Percentiles rank a stretch among this genome's conserved stretches.
Evolutionary conservation across 371 early-diverging fungal genomes (phyloP).

Genomic region (Nematocida major): DNA sequence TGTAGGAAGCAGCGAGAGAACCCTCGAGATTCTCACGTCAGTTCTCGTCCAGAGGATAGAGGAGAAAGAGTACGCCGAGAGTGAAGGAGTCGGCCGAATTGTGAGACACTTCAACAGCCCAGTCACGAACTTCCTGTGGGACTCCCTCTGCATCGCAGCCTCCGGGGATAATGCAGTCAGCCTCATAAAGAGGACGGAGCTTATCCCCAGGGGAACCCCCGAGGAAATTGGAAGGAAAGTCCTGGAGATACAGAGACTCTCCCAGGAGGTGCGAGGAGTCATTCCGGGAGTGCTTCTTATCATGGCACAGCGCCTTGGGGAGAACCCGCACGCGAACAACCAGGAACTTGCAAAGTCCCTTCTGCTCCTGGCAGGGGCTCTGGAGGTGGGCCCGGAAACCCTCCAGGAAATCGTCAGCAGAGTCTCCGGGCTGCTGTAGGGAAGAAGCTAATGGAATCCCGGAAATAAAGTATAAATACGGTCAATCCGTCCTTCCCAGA

Average conservation of each 20-base stretch:
- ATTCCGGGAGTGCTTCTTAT: conserved; percentile 3
- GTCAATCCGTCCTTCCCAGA: no score
- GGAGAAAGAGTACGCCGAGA: conserved; percentile 13
- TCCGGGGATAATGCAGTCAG: background rate
- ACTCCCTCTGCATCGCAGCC: conserved; percentile 12
- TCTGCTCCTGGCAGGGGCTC: conserved; percentile 32
- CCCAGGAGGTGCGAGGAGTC: background rate
- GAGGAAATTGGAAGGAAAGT: conserved; percentile 7
- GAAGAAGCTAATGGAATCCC: background rate
- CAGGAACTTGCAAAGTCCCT: conserved; percentile 26
- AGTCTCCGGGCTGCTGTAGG: conserved; percentile 31
- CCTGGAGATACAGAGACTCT: background rate
- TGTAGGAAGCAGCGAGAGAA: background rate
- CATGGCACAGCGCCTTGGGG: conserved; percentile 12
- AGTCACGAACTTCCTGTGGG: conserved; percentile 17
- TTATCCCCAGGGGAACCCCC: background rate
- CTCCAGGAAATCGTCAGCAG: conserved; percentile 19
- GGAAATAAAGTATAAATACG: no score
- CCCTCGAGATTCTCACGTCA: conserved; percentile 1
- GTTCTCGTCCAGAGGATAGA: conserved; percentile 37
- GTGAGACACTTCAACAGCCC: conserved; percentile 10
- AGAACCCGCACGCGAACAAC: background rate
- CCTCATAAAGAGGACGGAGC: conserved; percentile 20
- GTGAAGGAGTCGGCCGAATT: background rate
- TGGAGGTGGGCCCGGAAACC: conserved; percentile 17